These are phyloP conservation scores for Panaeolus papilionaceus DNA, from an alignment of 768 basidiomycete genomes.

Conservation along the genomic window DNA sequence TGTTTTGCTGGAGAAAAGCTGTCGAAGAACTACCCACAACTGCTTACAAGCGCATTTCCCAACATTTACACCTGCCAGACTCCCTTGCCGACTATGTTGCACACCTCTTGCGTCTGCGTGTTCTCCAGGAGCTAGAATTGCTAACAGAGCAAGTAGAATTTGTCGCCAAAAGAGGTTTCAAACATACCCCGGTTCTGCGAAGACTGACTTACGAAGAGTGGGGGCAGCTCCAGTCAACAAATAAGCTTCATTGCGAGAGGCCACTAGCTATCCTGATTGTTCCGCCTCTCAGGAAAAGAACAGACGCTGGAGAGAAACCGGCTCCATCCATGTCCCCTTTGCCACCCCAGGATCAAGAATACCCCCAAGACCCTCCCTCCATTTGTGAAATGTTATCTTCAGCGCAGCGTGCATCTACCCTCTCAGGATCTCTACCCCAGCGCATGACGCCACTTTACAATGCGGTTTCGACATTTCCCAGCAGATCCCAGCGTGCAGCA, in stretches of 20 bases:
- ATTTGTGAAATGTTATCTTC: constrained; percentile 37
- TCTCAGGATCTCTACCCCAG: constrained; percentile 31
- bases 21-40: constrained; percentile 46
- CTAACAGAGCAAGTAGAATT: constrained; percentile 51
- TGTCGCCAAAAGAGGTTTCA: constrained; percentile 24
- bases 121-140: constrained; percentile 77
- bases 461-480: constrained; percentile 67
- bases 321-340: constrained; percentile 42
- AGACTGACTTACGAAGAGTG: constrained; percentile 72
- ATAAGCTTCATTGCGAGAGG: constrained; percentile 52
- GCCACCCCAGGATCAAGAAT: constrained; percentile 33
- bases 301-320: constrained; percentile 50
- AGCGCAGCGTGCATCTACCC: constrained; percentile 16
- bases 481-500: constrained; percentile 62
- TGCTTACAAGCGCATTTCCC: constrained; percentile 36
- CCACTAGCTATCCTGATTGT: constrained; percentile 74
- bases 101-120: constrained; percentile 72
- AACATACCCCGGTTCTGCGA: constrained; percentile 51
- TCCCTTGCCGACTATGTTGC: constrained; percentile 60
- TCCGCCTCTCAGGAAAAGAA: constrained; percentile 67
- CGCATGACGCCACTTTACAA: constrained; percentile 70
- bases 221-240: constrained; percentile 50
- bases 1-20: constrained; percentile 64
- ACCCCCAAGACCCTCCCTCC: constrained; percentile 31
- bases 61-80: constrained; percentile 42